Evolutionary conservation across 139 green algal species (phyloP).

Genomic region (Chlorella sp.): DNA sequence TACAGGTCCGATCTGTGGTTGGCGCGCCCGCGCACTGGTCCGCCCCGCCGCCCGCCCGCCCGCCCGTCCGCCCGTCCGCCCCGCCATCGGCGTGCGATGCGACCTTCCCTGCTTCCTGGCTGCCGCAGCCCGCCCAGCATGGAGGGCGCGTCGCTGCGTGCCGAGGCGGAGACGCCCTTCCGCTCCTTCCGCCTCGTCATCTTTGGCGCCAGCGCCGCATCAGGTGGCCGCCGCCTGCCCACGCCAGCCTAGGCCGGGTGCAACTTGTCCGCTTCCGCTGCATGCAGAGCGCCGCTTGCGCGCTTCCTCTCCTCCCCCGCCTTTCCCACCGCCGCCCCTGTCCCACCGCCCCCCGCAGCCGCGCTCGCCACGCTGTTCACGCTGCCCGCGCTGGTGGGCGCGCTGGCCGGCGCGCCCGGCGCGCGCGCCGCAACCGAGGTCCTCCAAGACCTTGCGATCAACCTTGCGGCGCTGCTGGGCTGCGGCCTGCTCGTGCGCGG

Average conservation of each 20-base stretch:
- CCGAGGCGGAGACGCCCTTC: conserved; percentile 71
- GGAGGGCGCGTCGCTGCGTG: conserved; percentile 49
- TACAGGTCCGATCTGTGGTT: no score
- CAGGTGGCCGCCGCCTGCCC: no score
- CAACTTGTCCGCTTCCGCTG: no score
- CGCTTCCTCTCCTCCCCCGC: no score
- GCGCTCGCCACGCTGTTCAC: conserved; percentile 63
- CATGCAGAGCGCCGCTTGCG: no score
- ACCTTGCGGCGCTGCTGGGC: conserved; percentile 51
- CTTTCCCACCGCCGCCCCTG: no score
- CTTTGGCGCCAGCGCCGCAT: conserved; percentile 63
- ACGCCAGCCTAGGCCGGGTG: no score
- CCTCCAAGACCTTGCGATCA: conserved; percentile 67
- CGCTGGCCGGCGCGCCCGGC: conserved; percentile 52
- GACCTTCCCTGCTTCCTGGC: background rate
- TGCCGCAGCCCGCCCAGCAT: conserved; percentile 33
- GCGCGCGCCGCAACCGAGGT: conserved; percentile 61
- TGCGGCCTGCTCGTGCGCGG: conserved; percentile 52
- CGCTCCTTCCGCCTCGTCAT: conserved; percentile 70
- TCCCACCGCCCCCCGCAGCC: no score
- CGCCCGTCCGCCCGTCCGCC: no score
- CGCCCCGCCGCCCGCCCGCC: no score
- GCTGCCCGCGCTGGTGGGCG: conserved; percentile 59
- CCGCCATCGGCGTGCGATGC: no score
- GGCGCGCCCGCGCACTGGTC: no score